Evolutionary conservation across 805 yeast genomes (phyloP).

Genomic region (Cyberlindnera galapagoensis): DNA sequence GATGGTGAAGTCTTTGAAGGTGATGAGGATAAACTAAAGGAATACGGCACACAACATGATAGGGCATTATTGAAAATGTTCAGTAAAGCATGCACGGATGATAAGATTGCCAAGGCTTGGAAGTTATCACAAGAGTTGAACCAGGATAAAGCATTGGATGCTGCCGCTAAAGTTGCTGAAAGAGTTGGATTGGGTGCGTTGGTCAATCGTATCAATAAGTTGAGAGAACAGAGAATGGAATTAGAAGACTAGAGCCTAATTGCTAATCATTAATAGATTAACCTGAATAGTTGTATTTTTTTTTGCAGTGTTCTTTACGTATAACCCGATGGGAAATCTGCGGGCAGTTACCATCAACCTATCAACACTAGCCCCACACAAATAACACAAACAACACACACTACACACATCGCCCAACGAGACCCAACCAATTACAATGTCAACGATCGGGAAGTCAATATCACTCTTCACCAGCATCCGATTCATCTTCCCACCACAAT

Average conservation of each 20-base stretch:
- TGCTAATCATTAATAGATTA: too few species aligned
- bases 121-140: constrained; percentile 63
- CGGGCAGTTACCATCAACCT: too few species aligned
- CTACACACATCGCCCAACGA: too few species aligned
- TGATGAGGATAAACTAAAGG: constrained; percentile 45
- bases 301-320: too few species aligned
- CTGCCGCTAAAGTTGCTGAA: constrained; percentile 81
- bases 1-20: constrained; percentile 37
- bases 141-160: constrained; percentile 73
- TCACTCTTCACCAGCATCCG: too few species aligned
- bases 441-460: too few species aligned
- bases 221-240: constrained; percentile 45
- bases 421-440: too few species aligned
- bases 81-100: constrained; percentile 65
- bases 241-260: too few species aligned
- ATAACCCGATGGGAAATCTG: too few species aligned
- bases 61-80: constrained; percentile 71
- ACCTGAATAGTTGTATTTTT: too few species aligned
- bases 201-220: constrained; percentile 46
- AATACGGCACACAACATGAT: constrained; percentile 58
- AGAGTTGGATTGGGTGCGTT: constrained; percentile 50
- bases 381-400: too few species aligned
- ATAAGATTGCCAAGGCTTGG: constrained; percentile 57
- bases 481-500: not conserved
- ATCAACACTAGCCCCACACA: too few species aligned